Conservation (phyloP, 2,329 filamentous ascomycete species). For the Grosmannia serpens region DNA sequence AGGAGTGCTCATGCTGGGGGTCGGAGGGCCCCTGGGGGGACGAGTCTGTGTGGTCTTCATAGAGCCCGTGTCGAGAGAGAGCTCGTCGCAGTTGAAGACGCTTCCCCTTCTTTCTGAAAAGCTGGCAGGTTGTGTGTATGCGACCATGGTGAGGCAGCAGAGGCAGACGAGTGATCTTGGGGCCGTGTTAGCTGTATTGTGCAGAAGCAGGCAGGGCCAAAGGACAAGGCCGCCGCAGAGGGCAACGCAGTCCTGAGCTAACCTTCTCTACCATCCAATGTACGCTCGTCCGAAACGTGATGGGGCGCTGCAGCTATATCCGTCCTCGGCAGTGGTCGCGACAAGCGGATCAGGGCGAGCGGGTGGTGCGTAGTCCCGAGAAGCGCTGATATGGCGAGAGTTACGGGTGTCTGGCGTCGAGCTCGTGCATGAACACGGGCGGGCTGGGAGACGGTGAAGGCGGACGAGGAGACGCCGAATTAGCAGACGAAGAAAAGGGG, state of each 20-base stretch:
- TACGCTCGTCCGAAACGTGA: not conserved
- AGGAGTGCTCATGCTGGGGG: conserved; percentile 51
- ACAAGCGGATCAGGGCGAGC: not conserved
- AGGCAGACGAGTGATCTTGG: not conserved
- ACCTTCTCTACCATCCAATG: not conserved
- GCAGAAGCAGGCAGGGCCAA: not conserved
- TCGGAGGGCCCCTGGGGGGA: conserved; percentile 47
- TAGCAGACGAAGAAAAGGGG: not conserved
- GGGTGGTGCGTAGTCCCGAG: not conserved
- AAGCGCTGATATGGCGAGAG: not conserved
- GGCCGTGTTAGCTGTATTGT: not conserved
- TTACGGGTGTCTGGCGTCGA: not conserved
- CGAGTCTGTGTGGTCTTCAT: conserved; percentile 40
- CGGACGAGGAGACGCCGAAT: not conserved
- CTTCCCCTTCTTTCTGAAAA: conserved; percentile 52
- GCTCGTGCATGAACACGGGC: not conserved
- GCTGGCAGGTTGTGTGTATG: conserved; percentile 40
- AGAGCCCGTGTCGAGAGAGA: conserved; percentile 37
- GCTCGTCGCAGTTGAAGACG: conserved; percentile 40
- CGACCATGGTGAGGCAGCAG: conserved; percentile 22
- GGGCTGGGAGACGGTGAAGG: not conserved
- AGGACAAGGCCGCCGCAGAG: not conserved
- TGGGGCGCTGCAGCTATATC: not conserved
- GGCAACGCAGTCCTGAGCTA: not conserved
- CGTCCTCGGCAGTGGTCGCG: not conserved